Percentiles rank a stretch among this genome's conserved stretches.
Evolutionary conservation across 108 stramenopile species (phyloP).

Genomic region (Cyclotella choctawhatcheeana): DNA sequence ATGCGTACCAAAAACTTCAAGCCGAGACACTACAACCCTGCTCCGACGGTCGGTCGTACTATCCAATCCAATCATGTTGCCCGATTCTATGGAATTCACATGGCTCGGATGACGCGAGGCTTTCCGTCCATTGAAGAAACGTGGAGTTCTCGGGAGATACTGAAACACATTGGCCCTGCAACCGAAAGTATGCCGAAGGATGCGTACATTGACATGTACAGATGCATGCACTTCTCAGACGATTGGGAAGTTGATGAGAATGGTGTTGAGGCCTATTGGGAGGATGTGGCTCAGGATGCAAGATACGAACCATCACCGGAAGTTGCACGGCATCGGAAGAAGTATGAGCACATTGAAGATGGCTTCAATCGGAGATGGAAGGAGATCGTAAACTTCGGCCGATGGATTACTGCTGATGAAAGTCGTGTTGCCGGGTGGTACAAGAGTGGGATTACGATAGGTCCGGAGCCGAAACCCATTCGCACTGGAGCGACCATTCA

Average conservation of each 20-base stretch:
- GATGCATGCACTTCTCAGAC: constrained; percentile 13
- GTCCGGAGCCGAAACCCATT: constrained; percentile 25
- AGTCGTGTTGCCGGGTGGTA: constrained; percentile 28
- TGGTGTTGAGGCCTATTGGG: constrained; percentile 10
- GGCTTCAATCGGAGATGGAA: constrained; percentile 6
- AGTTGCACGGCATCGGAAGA: neutral
- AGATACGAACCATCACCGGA: constrained; percentile 11
- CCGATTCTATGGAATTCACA: constrained; percentile 8
- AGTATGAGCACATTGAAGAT: constrained; percentile 1
- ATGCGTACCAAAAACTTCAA: neutral
- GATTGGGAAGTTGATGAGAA: constrained; percentile 6
- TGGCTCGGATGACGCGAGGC: neutral
- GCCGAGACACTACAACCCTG: constrained; percentile 5
- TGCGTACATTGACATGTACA: constrained; percentile 14
- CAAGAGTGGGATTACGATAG: constrained; percentile 1
- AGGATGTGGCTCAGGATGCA: neutral
- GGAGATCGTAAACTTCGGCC: constrained; percentile 16
- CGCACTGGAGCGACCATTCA: constrained; percentile 19
- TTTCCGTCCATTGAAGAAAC: neutral
- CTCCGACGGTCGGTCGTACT: neutral
- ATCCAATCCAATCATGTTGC: constrained; percentile 7
- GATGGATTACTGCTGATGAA: constrained; percentile 11
- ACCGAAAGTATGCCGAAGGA: neutral
- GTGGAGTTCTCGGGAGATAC: neutral
- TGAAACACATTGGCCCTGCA: neutral